A percentile compares a stretch with the other conserved stretches of the same genome.
These are phyloP conservation scores for Aspergillus caelatus DNA, from an alignment of 2,329 filamentous ascomycete genomes.

Conservation along the genomic window DNA sequence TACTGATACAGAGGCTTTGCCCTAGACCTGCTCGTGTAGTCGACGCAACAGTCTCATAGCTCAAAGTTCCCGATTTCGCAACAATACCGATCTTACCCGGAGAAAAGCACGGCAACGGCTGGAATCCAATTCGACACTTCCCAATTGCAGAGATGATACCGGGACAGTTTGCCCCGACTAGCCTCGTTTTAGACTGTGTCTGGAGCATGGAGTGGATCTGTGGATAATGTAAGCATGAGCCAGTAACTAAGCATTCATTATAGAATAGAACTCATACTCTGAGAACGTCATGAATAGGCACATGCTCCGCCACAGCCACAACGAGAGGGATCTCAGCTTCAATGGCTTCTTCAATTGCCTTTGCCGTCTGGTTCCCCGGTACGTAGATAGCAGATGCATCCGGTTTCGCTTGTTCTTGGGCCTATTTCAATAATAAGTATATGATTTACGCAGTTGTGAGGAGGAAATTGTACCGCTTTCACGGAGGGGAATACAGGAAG, in stretches of 20 bases:
- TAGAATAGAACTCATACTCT: slow-evolving; percentile 51
- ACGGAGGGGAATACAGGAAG: slow-evolving; percentile 72
- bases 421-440: slow-evolving; percentile 43
- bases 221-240: slow-evolving; percentile 11
- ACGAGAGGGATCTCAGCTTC: slow-evolving; percentile 77
- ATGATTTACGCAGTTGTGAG: neutral
- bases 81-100: slow-evolving; percentile 73
- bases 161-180: slow-evolving; percentile 80
- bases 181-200: slow-evolving; percentile 70
- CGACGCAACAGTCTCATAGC: slow-evolving; percentile 77
- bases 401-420: slow-evolving; percentile 70
- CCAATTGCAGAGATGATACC: slow-evolving; percentile 76
- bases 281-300: slow-evolving; percentile 76
- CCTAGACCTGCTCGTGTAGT: slow-evolving; percentile 74
- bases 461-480: slow-evolving; percentile 47
- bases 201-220: slow-evolving; percentile 70
- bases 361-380: slow-evolving; percentile 70
- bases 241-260: neutral
- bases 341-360: slow-evolving; percentile 78
- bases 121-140: slow-evolving; percentile 73
- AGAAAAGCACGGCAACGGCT: slow-evolving; percentile 72
- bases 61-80: slow-evolving; percentile 79
- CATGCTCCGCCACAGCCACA: slow-evolving; percentile 78
- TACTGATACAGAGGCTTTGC: slow-evolving; percentile 75
- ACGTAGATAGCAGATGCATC: slow-evolving; percentile 81